Percentiles rank a stretch among this genome's conserved stretches.
These are phyloP conservation scores for Pythium vanterpoolii DNA, from an alignment of 352 stramenopile genomes.

Conservation along the genomic window DNA sequence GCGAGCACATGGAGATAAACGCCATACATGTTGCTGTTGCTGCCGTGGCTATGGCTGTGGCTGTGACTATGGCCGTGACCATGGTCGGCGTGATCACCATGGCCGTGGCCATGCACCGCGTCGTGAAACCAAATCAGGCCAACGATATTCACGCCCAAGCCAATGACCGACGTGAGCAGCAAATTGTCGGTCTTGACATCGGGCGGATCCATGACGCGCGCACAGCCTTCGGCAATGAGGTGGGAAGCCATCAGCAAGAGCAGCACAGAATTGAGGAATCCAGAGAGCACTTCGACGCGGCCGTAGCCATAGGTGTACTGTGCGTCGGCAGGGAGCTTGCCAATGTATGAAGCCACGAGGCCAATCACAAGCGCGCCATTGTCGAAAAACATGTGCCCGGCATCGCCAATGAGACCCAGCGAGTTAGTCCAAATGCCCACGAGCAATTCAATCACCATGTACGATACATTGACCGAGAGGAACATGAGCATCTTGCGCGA, in stretches of 20 bases:
- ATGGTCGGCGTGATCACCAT: conserved; percentile 39
- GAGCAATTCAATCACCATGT: conserved; percentile 87
- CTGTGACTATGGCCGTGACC: conserved; percentile 53
- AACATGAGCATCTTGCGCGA: conserved; percentile 84
- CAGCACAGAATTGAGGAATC: conserved; percentile 85
- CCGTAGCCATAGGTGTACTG: conserved; percentile 86
- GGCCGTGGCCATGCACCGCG: conserved; percentile 70
- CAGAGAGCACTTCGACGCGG: conserved; percentile 83
- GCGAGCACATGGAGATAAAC: conserved; percentile 89
- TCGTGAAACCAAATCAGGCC: conserved; percentile 91
- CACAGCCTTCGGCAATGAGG: conserved; percentile 74
- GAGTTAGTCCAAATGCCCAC: conserved; percentile 86
- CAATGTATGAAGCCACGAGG: conserved; percentile 80
- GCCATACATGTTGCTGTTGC: conserved; percentile 89
- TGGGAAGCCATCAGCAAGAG: conserved; percentile 83
- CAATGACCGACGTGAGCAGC: conserved; percentile 78
- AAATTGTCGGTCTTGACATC: conserved; percentile 83
- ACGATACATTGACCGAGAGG: conserved; percentile 70
- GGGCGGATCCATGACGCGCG: conserved; percentile 69
- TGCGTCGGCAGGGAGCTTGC: conserved; percentile 58
- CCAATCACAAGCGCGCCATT: conserved; percentile 83
- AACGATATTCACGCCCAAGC: conserved; percentile 83
- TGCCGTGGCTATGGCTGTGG: conserved; percentile 52
- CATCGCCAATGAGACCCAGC: conserved; percentile 82
- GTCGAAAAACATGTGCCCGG: conserved; percentile 89